These are phyloP conservation scores for Penicillium sp. DNA, from an alignment of 2,329 filamentous ascomycete species.

Conservation along the genomic window DNA sequence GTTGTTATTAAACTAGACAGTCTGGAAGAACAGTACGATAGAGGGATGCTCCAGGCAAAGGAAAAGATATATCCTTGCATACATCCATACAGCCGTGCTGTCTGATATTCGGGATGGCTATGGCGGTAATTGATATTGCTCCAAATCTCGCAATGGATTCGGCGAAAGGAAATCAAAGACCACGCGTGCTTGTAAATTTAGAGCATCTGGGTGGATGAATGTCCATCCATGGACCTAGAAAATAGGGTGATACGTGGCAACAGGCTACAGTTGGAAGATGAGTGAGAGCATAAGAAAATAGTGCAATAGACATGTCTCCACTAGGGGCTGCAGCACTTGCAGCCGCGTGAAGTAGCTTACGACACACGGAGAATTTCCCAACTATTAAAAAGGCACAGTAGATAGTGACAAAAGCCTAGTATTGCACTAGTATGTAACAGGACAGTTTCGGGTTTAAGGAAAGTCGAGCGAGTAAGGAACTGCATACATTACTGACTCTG, in stretches of 20 bases:
- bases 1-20: too few species aligned
- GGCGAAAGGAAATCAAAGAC: background rate
- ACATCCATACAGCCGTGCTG: too few species aligned
- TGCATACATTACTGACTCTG: background rate
- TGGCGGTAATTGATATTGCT: too few species aligned
- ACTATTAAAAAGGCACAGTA: too few species aligned
- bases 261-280: background rate
- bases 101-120: too few species aligned
- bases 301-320: background rate
- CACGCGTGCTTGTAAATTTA: background rate
- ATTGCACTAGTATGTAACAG: background rate
- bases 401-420: background rate
- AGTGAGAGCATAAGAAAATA: background rate
- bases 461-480: background rate
- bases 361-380: background rate
- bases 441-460: background rate
- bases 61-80: too few species aligned
- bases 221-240: background rate
- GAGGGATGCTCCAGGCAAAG: too few species aligned
- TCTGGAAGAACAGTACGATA: too few species aligned
- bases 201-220: background rate
- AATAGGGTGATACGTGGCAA: background rate
- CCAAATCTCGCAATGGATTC: too few species aligned
- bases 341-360: background rate
- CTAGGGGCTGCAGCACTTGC: background rate